phyloP scores from a whole-genome alignment of 192 early-diverging fungal genomes.

The Podochytrium sp. region DNA sequence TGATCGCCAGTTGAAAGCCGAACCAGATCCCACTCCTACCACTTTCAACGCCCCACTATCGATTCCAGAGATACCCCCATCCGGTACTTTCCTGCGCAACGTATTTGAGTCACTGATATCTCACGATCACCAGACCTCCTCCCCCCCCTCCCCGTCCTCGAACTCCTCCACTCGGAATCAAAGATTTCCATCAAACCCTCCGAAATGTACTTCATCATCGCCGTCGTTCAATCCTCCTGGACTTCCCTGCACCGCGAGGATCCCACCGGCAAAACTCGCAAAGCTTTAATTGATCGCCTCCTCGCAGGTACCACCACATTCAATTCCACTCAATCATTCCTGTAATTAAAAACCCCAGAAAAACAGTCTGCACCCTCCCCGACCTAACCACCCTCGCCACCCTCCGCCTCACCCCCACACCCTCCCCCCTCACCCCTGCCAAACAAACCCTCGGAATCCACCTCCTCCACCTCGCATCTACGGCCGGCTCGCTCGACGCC shows the following conservation, averaged over 20 bases:
- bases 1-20: too few species aligned
- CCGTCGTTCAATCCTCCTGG: slow-evolving; percentile 8
- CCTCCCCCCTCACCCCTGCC: neutral
- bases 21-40: too few species aligned
- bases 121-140: slow-evolving; percentile 5
- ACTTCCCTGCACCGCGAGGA: neutral
- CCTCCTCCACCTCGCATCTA: slow-evolving; percentile 21
- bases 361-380: slow-evolving; percentile 11
- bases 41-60: too few species aligned
- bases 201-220: neutral
- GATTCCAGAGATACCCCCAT: too few species aligned
- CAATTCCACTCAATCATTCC: neutral
- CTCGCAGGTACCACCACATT: neutral
- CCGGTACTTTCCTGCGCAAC: too few species aligned
- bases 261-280: neutral
- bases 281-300: neutral
- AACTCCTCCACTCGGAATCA: slow-evolving; percentile 12
- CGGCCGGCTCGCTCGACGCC: slow-evolving; percentile 34
- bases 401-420: neutral
- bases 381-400: slow-evolving; percentile 22
- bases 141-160: slow-evolving; percentile 17
- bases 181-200: neutral
- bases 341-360: neutral
- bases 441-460: slow-evolving; percentile 17
- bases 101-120: neutral